Percentiles rank a stretch among this genome's conserved stretches.
phyloP scores from a whole-genome alignment of 164 flowering plant species.

The Stephania japonica region DNA sequence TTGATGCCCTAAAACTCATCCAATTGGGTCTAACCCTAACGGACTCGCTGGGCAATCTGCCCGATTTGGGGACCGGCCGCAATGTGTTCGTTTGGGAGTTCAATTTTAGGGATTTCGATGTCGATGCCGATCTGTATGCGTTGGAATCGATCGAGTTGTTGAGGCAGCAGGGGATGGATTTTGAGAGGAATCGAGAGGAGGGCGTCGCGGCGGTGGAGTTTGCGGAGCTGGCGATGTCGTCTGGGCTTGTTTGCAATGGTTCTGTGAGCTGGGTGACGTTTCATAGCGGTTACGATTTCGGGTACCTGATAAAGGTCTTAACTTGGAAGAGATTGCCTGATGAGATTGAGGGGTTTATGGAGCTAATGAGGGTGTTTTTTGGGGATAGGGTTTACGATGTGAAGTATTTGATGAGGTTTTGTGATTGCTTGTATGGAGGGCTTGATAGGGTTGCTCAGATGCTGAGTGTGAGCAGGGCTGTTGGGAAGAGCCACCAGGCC shows the following conservation, averaged over 20 bases:
- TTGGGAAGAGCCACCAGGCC: conserved; percentile 55
- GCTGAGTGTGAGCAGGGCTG: conserved; percentile 31
- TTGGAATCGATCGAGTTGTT: conserved; percentile 42
- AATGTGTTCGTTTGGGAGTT: conserved; percentile 46
- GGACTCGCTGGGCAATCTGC: conserved; percentile 41
- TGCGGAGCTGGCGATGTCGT: conserved; percentile 48
- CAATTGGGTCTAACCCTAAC: conserved; percentile 52
- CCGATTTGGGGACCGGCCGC: conserved; percentile 41
- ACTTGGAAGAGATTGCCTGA: conserved; percentile 31
- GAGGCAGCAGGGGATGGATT: conserved; percentile 43
- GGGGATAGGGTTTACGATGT: conserved; percentile 44
- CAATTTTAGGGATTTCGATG: conserved; percentile 50
- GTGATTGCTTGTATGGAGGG: conserved; percentile 37
- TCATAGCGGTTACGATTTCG: conserved; percentile 55
- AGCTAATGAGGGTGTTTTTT: conserved; percentile 26
- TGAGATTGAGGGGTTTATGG: conserved; percentile 29
- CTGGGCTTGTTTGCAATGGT: conserved; percentile 52
- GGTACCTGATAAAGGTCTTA: conserved; percentile 43
- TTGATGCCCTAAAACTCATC: conserved; percentile 39
- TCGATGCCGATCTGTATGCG: conserved; percentile 26
- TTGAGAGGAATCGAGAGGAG: conserved; percentile 29
- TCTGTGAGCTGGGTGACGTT: conserved; percentile 52
- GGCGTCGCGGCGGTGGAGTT: conserved; percentile 42
- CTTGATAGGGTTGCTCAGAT: conserved; percentile 31
- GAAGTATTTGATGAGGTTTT: conserved; percentile 43